phyloP scores from a whole-genome alignment of 371 early-diverging fungal species.

The Apophysomyces sp. region DNA sequence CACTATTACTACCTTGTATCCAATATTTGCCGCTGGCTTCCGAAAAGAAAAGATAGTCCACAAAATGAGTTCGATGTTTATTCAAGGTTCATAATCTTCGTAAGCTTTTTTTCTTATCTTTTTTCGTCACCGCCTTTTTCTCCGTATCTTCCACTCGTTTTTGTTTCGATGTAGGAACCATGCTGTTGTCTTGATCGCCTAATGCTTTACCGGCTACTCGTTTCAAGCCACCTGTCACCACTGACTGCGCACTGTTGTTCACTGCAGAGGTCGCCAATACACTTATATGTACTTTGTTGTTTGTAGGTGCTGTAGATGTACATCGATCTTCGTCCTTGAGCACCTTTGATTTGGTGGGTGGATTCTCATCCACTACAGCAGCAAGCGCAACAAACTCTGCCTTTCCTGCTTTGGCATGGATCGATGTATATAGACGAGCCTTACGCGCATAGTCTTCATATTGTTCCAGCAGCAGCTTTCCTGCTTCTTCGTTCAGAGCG shows the following conservation, averaged over 20 bases:
- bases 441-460: slow-evolving; percentile 81
- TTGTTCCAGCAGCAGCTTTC: slow-evolving; percentile 79
- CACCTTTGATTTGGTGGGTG: slow-evolving; percentile 1
- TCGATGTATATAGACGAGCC: slow-evolving; percentile 72
- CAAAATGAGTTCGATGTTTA: no score
- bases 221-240: background rate
- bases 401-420: slow-evolving; percentile 67
- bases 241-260: background rate
- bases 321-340: background rate
- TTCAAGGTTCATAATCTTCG: slow-evolving; percentile 12
- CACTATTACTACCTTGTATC: no score
- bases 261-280: slow-evolving; percentile 18
- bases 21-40: no score
- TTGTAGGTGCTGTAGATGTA: background rate
- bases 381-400: slow-evolving; percentile 19
- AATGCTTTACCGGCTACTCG: background rate
- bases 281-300: slow-evolving; percentile 3
- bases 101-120: slow-evolving; percentile 24
- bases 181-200: slow-evolving; percentile 8
- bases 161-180: slow-evolving; percentile 3
- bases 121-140: slow-evolving; percentile 9
- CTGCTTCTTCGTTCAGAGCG: slow-evolving; percentile 93
- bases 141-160: background rate
- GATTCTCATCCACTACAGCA: slow-evolving; percentile 3
- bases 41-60: no score